Conservation (phyloP, 2,329 filamentous ascomycete genomes). For the Fusarium sp. region DNA sequence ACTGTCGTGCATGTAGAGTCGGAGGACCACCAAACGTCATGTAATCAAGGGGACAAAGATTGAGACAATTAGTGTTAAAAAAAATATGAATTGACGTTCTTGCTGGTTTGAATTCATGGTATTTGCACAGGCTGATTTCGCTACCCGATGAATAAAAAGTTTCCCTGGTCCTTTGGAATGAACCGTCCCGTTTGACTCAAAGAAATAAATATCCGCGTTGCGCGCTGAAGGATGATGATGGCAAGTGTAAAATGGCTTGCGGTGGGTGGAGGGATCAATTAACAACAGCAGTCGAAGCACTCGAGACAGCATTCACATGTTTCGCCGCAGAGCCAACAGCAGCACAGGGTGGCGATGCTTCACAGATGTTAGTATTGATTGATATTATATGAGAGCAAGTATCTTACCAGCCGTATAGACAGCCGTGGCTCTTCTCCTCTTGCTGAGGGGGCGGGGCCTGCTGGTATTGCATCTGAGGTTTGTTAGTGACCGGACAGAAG, state of each 20-base stretch:
- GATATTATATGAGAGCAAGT: accelerated
- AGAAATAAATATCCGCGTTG: background rate
- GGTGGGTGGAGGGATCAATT: constrained; percentile 18
- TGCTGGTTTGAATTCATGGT: constrained; percentile 15
- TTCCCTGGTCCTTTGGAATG: background rate
- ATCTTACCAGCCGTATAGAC: constrained; percentile 51
- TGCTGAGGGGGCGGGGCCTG: constrained; percentile 45
- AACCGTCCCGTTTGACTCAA: constrained; percentile 1
- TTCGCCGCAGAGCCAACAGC: constrained; percentile 56
- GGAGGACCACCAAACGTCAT: background rate
- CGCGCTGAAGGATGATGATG: background rate
- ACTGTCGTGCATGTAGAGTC: constrained; percentile 37
- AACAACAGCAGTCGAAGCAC: constrained; percentile 52
- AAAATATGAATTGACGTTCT: background rate
- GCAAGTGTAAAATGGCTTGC: background rate
- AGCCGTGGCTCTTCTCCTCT: constrained; percentile 54
- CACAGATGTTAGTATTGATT: background rate
- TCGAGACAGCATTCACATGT: constrained; percentile 55
- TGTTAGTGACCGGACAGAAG: constrained; percentile 2
- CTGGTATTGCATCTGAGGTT: constrained; percentile 46
- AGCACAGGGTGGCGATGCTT: constrained; percentile 54
- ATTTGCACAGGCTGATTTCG: constrained; percentile 10
- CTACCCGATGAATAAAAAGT: constrained; percentile 5
- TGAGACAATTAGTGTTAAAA: no score
- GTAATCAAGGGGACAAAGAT: background rate